These are phyloP conservation scores for Colletotrichum euphorbiae DNA, from an alignment of 2,329 filamentous ascomycete species.

Conservation along the genomic window DNA sequence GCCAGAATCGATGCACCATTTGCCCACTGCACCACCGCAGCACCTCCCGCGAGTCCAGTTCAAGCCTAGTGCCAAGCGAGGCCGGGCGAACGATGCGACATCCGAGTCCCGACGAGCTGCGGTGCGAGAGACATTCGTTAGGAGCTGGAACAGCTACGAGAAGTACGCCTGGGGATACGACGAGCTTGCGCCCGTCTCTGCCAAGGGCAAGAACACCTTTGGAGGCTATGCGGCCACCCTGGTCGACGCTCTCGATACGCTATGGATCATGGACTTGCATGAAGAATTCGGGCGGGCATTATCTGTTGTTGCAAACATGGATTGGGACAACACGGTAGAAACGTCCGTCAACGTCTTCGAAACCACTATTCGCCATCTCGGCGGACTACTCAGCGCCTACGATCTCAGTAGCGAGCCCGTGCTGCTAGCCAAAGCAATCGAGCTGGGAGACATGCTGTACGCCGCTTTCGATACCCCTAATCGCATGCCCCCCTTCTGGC, in stretches of 20 bases:
- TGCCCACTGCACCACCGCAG: slow-evolving; percentile 22
- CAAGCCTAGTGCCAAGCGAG: slow-evolving; percentile 26
- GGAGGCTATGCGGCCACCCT: slow-evolving; percentile 60
- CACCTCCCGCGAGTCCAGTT: slow-evolving; percentile 36
- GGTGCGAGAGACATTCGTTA: slow-evolving; percentile 50
- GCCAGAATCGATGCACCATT: slow-evolving; percentile 32
- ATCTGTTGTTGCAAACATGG: slow-evolving; percentile 56
- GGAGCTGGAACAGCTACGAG: slow-evolving; percentile 58
- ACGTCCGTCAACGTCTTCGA: slow-evolving; percentile 71
- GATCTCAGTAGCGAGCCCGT: slow-evolving; percentile 69
- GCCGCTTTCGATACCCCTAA: slow-evolving; percentile 76
- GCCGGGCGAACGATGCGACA: slow-evolving; percentile 23
- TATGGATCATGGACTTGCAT: slow-evolving; percentile 67
- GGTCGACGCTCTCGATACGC: slow-evolving; percentile 60
- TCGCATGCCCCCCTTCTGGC: slow-evolving; percentile 64
- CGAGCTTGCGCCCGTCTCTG: slow-evolving; percentile 58
- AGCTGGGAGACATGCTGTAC: slow-evolving; percentile 74
- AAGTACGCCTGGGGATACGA: slow-evolving; percentile 60
- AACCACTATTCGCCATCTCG: slow-evolving; percentile 78
- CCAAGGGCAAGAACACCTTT: slow-evolving; percentile 54
- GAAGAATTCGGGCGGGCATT: slow-evolving; percentile 60
- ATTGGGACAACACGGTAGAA: slow-evolving; percentile 61
- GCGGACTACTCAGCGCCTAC: slow-evolving; percentile 75
- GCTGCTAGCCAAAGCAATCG: slow-evolving; percentile 70
- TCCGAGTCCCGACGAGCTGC: slow-evolving; percentile 41